Conservation (phyloP, 2,329 filamentous ascomycete species). For the Coniochaeta hoffmannii region DNA sequence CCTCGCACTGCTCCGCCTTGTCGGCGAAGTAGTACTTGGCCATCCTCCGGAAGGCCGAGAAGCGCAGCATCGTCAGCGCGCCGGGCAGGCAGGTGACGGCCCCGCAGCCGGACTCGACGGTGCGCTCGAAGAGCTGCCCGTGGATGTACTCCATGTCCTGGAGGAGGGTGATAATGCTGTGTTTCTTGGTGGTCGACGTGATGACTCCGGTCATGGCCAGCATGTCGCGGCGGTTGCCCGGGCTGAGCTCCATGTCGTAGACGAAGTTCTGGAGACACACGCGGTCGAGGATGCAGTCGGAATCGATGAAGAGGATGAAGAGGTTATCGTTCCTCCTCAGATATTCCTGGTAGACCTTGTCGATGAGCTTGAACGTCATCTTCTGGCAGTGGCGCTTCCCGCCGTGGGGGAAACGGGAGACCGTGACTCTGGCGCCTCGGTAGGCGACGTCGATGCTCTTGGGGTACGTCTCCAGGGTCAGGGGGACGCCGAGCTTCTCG, state of each 20-base stretch:
- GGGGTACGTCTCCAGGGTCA: conserved; percentile 71
- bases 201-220: conserved; percentile 97
- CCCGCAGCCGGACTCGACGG: conserved; percentile 89
- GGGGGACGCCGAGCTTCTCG: conserved; percentile 72
- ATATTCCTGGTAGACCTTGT: conserved; percentile 85
- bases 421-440: conserved; percentile 73
- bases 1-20: conserved; percentile 90
- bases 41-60: conserved; percentile 94
- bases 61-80: conserved; percentile 89
- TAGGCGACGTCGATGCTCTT: conserved; percentile 87
- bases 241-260: conserved; percentile 97
- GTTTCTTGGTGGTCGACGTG: conserved; percentile 83
- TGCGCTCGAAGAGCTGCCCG: conserved; percentile 91
- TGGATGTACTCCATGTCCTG: conserved; percentile 99
- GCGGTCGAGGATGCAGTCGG: conserved; percentile 87
- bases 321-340: conserved; percentile 82
- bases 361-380: conserved; percentile 84
- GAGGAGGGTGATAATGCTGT: conserved; percentile 82
- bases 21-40: conserved; percentile 98
- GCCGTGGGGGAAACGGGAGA: conserved; percentile 87
- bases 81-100: conserved; percentile 92
- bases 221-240: conserved; percentile 86
- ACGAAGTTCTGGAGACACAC: conserved; percentile 96
- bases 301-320: conserved; percentile 95
- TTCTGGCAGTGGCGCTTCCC: conserved; percentile 95